Evolutionary conservation across 2,329 filamentous ascomycete species (phyloP), one percentile per base, ranked within the genome.

Genomic region (Penicillium expansum): DNA sequence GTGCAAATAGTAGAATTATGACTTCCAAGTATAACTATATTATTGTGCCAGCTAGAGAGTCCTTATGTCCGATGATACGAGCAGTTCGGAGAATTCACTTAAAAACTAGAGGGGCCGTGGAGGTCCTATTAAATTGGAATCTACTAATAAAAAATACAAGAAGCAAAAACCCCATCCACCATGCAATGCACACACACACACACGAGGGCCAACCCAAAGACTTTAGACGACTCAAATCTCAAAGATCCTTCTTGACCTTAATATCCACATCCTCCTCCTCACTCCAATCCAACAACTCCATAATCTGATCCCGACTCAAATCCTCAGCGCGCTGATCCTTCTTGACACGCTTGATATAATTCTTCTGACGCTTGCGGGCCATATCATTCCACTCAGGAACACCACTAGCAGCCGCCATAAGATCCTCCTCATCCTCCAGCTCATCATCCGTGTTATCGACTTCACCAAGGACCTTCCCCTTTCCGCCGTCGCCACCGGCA

Each of bases 281-380:
- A 82, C 68, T 85, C 81, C 65, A 73, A 59, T 83, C 80, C 71
- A 92, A 73, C 66, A 88, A 85, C 74, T 92, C 86, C 69, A 86
- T 83, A 64, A 92, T 88, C 71, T 92, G 88, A 75, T 89, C 88
- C 71, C 91, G 87, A 58, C 88, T 85, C 62, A 89, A 81, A 57
- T 87, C 84, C 64, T 87, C 85, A 66, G 84, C 80, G 62, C 76
- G 73, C 75, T 83, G 79, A 60, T 89, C 87, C 63, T 85, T 80
- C 59, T 90, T 73, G 67, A 88, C 70, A 68, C 85, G 82, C 79
- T 85, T 86, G 59, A 89, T 77, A 72, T 88, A 81, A 63, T 83
- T 81, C 68, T 87, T 82, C 77, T 91, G 87, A 65, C 88, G 82
- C 71, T 84, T 82, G 62, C 87, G 79, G 10, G 88, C 87, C 76